A percentile compares a stretch with the other conserved stretches of the same genome.
phyloP scores from a whole-genome alignment of 768 basidiomycete genomes.

The Boletus tomentosulus region DNA sequence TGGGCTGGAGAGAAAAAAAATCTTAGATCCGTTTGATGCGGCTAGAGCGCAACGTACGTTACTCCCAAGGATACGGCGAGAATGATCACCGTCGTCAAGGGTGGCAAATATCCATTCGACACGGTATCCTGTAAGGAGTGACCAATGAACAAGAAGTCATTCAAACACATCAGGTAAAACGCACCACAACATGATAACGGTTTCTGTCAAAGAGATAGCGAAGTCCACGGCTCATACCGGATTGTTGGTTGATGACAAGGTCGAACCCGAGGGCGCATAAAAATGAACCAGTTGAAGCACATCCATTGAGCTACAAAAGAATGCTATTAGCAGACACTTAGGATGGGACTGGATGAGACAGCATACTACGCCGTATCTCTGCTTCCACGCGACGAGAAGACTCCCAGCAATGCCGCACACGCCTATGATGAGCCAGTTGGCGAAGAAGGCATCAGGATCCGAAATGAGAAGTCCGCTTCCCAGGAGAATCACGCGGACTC shows the following conservation, averaged over 20 bases:
- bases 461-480: constrained; percentile 47
- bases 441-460: constrained; percentile 29
- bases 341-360: background rate
- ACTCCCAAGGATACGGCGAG: constrained; percentile 50
- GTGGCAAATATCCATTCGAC: constrained; percentile 46
- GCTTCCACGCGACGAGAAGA: constrained; percentile 40
- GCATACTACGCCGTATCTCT: constrained; percentile 50
- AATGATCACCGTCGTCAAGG: constrained; percentile 45
- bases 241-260: constrained; percentile 51
- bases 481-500: constrained; percentile 50
- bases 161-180: constrained; percentile 16
- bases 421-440: constrained; percentile 54
- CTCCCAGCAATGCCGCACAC: constrained; percentile 41
- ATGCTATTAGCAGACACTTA: constrained; percentile 3
- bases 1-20: constrained; percentile 35
- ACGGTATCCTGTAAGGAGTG: constrained; percentile 41
- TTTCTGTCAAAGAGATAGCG: constrained; percentile 64
- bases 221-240: constrained; percentile 60
- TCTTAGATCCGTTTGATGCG: background rate
- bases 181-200: constrained; percentile 48
- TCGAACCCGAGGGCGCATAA: constrained; percentile 53
- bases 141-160: background rate
- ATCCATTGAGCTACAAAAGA: constrained; percentile 38
- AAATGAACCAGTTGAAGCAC: constrained; percentile 61
- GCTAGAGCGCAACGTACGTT: constrained; percentile 41